phyloP scores from a whole-genome alignment of 768 basidiomycete species.

The Tulasnella sp. region DNA sequence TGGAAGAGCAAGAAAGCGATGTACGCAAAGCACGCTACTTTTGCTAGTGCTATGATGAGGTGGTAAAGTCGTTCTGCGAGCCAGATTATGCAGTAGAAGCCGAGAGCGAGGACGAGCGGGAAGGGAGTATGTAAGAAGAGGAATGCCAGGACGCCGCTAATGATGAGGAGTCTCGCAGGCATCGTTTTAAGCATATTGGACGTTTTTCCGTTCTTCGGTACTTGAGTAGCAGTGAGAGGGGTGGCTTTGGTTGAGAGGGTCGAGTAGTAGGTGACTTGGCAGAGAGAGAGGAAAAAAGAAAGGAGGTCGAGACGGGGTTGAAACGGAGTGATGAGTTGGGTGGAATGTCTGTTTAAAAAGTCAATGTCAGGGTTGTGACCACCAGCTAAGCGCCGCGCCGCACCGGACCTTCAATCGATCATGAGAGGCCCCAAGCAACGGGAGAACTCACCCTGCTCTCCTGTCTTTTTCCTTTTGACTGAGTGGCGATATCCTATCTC shows the following conservation, averaged over 20 bases:
- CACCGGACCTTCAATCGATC: too few species aligned
- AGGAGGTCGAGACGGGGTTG: not conserved
- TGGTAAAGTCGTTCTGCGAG: conserved; percentile 11
- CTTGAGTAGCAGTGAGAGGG: not conserved
- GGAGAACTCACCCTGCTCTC: not conserved
- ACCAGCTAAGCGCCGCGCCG: too few species aligned
- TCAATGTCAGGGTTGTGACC: not conserved
- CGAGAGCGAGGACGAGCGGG: not conserved
- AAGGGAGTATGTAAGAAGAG: not conserved
- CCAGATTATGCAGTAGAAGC: conserved; percentile 6
- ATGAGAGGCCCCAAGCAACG: not conserved
- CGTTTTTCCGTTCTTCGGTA: not conserved
- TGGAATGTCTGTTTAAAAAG: not conserved
- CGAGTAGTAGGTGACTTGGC: not conserved
- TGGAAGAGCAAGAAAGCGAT: not conserved
- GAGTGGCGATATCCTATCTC: conserved; percentile 1
- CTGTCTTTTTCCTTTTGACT: too few species aligned
- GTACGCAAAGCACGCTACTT: not conserved
- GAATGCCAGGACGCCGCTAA: not conserved
- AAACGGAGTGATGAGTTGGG: not conserved
- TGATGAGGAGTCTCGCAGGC: not conserved
- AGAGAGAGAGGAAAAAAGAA: not conserved
- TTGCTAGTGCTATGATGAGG: conserved; percentile 9
- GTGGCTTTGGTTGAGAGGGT: not conserved
- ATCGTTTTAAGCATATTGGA: not conserved